Conservation (phyloP, 228 moss, liverwort and hornwort genomes). For the Sphagnum magellanicum region DNA sequence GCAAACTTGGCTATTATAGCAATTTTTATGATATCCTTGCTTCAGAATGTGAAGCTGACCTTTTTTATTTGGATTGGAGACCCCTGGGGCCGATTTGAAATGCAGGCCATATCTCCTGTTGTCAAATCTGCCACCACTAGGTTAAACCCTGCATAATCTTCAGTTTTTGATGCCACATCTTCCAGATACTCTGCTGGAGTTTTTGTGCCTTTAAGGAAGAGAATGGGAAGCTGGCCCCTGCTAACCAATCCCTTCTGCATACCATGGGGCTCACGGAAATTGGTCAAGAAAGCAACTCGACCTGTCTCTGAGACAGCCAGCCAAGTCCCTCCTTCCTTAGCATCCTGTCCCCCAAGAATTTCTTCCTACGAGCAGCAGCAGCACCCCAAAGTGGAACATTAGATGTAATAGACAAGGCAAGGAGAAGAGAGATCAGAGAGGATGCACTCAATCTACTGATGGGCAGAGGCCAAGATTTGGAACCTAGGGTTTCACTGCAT, state of each 20-base stretch:
- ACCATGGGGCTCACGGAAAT: slow-evolving; percentile 32
- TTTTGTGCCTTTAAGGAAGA: slow-evolving; percentile 43
- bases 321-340: slow-evolving; percentile 74
- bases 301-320: slow-evolving; percentile 67
- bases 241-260: slow-evolving; percentile 17
- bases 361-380: slow-evolving; percentile 14
- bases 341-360: slow-evolving; percentile 77
- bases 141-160: slow-evolving; percentile 80
- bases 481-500: no score
- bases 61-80: slow-evolving; percentile 28
- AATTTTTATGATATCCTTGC: not conserved
- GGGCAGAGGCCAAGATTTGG: not conserved
- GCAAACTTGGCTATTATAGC: not conserved
- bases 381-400: no score
- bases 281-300: slow-evolving; percentile 77
- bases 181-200: slow-evolving; percentile 61
- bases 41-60: slow-evolving; percentile 13
- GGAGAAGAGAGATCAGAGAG: not conserved
- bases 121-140: slow-evolving; percentile 68
- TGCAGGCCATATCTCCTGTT: slow-evolving; percentile 67
- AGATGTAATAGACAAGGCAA: not conserved
- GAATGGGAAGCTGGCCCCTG: slow-evolving; percentile 62
- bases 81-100: slow-evolving; percentile 61
- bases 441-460: not conserved
- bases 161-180: slow-evolving; percentile 43